phyloP scores from a whole-genome alignment of 23 red algal genomes.

The Cyanidioschyzon merolae region DNA sequence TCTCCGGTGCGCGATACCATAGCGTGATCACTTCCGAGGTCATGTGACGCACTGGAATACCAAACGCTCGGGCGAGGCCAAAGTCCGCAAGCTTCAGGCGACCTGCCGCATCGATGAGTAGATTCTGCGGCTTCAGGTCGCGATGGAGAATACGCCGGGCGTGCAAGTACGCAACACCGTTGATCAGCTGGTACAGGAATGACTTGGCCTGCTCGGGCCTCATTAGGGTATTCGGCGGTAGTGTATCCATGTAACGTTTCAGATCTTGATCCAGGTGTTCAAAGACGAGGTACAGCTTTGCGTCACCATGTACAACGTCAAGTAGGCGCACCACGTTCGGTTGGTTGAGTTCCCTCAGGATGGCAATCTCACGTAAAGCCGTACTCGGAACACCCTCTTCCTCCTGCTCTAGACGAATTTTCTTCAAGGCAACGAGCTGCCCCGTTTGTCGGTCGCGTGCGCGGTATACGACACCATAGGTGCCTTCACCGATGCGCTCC shows the following conservation, averaged over 20 bases:
- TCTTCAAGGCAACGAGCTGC: conserved; percentile 78
- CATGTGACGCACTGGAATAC: conserved; percentile 95
- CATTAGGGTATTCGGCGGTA: conserved; percentile 26
- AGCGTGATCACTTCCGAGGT: conserved; percentile 96
- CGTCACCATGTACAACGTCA: conserved; percentile 85
- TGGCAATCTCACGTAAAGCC: conserved; percentile 95
- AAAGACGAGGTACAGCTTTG: conserved; percentile 93
- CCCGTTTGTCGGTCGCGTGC: conserved; percentile 48
- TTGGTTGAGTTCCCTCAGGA: conserved; percentile 87
- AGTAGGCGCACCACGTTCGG: conserved; percentile 84
- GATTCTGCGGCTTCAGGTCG: conserved; percentile 95
- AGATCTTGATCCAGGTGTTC: conserved; percentile 98
- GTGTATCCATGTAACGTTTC: conserved; percentile 96
- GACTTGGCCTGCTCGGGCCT: conserved; percentile 62
- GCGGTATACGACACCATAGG: conserved; percentile 96
- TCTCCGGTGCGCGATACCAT: conserved; percentile 98
- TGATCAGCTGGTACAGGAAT: conserved; percentile 92
- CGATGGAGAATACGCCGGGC: conserved; percentile 75
- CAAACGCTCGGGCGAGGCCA: conserved; percentile 97
- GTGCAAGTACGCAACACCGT: conserved; percentile 91
- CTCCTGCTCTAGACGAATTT: conserved; percentile 93
- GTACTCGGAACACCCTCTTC: conserved; percentile 98
- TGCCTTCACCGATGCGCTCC: conserved; percentile 88
- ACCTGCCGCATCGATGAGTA: conserved; percentile 77
- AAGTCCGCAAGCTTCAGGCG: conserved; percentile 93